Conservation (phyloP, 2,329 filamentous ascomycete species). For the Teratosphaeria viscida region DNA sequence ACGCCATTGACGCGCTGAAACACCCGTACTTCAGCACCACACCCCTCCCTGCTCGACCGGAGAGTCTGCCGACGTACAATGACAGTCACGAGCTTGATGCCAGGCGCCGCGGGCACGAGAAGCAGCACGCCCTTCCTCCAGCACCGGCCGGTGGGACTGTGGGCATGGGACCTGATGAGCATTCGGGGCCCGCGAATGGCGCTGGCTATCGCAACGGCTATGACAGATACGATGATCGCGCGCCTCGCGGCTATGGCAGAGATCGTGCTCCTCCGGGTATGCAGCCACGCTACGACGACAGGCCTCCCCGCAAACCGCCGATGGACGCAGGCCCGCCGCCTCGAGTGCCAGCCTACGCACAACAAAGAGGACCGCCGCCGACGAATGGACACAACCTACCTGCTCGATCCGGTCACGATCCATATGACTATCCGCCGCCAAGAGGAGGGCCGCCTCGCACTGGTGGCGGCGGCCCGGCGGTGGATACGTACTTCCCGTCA, state of each 20-base stretch:
- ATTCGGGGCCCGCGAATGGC: constrained; percentile 35
- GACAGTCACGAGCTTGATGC: constrained; percentile 90
- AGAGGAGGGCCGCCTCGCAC: constrained; percentile 23
- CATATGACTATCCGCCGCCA: constrained; percentile 10
- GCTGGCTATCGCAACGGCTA: constrained; percentile 15
- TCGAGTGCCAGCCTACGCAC: constrained; percentile 16
- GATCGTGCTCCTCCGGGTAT: constrained; percentile 29
- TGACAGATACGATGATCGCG: constrained; percentile 11
- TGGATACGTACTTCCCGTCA: constrained; percentile 37
- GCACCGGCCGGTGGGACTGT: constrained; percentile 87
- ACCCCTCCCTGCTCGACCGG: constrained; percentile 69
- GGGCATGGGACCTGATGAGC: constrained; percentile 57
- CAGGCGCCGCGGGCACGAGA: constrained; percentile 75
- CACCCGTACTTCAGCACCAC: constrained; percentile 80
- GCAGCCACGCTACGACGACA: constrained; percentile 17
- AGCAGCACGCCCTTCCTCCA: constrained; percentile 73
- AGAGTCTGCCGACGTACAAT: constrained; percentile 82
- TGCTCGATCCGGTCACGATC: constrained; percentile 13
- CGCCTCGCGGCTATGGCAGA: constrained; percentile 16
- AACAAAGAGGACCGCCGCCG: constrained; percentile 9
- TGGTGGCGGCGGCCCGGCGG: constrained; percentile 6
- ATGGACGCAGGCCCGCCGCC: constrained; percentile 8
- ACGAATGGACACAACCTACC: constrained; percentile 21
- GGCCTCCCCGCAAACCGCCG: constrained; percentile 12
- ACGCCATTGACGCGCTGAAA: constrained; percentile 84